Percentiles rank a stretch among this genome's conserved stretches.
Conservation (phyloP, 371 early-diverging fungal species). For the Sporodiniella umbellata region DNA sequence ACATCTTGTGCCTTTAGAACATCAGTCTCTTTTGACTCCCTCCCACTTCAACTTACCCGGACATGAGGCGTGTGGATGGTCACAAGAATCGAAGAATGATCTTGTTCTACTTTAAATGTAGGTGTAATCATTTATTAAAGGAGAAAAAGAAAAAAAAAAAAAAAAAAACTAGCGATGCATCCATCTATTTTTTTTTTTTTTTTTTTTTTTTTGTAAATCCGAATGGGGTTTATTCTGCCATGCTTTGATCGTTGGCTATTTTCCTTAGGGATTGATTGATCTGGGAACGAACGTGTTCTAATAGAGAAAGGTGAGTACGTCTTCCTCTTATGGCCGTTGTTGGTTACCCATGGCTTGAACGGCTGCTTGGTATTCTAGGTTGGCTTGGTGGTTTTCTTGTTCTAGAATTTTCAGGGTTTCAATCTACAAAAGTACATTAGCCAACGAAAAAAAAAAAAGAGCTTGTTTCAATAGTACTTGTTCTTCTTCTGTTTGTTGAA, state of each 20-base stretch:
- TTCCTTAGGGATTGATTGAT: constrained; percentile 34
- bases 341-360: constrained; percentile 45
- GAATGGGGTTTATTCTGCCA: not conserved
- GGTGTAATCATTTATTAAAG: constrained; percentile 89
- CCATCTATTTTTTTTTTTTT: too few relatives aligned
- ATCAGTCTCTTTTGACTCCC: not conserved
- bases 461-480: constrained; percentile 40
- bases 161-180: too few relatives aligned
- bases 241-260: constrained; percentile 39
- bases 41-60: constrained; percentile 48
- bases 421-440: constrained; percentile 15
- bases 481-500: constrained; percentile 60
- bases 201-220: not conserved
- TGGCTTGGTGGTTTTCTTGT: constrained; percentile 43
- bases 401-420: constrained; percentile 25
- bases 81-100: constrained; percentile 68
- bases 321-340: not conserved
- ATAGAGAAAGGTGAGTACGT: not conserved
- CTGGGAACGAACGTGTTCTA: constrained; percentile 31
- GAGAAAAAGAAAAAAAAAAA: constrained; percentile 1
- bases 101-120: constrained; percentile 77
- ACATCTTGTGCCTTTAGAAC: constrained; percentile 71
- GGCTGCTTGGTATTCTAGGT: constrained; percentile 48
- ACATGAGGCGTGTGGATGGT: constrained; percentile 81
- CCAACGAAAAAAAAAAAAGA: not conserved